Conservation (phyloP, 306 rosid species). For the Castanea crenata region DNA sequence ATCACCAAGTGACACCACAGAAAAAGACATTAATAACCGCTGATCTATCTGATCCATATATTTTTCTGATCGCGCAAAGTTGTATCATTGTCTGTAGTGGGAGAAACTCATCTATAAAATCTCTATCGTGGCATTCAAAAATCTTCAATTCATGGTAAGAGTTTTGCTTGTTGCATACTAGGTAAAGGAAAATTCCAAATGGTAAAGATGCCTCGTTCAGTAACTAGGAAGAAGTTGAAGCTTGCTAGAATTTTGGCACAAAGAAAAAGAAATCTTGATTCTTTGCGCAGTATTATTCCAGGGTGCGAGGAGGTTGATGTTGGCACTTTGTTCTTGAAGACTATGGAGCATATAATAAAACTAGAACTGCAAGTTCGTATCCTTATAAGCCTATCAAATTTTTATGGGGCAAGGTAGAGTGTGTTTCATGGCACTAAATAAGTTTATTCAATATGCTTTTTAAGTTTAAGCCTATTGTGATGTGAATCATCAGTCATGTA, state of each 20-base stretch:
- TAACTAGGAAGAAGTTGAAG: not conserved
- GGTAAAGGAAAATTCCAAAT: not conserved
- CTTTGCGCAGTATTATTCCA: slow-evolving; percentile 3
- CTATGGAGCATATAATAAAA: not conserved
- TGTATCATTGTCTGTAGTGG: not conserved
- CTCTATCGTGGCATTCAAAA: not conserved
- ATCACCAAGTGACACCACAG: not conserved
- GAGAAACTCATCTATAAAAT: slow-evolving; percentile 2
- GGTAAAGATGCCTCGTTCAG: not conserved
- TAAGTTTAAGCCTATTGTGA: not conserved
- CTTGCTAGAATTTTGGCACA: not conserved
- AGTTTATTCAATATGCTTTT: not conserved
- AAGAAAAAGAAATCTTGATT: not conserved
- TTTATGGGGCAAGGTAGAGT: not conserved
- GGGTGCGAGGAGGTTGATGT: not conserved
- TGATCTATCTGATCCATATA: too few species aligned
- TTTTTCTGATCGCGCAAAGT: not conserved
- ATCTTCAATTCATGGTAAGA: not conserved
- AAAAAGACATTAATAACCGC: not conserved
- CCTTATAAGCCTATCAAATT: not conserved
- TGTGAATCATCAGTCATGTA: not conserved
- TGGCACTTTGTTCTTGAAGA: slow-evolving; percentile 11
- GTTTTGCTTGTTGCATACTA: not conserved
- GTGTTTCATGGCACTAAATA: not conserved
- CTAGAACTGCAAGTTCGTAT: slow-evolving; percentile 4